Conservation (phyloP, 306 rosid species). For the Sechiopsis laciniata region DNA sequence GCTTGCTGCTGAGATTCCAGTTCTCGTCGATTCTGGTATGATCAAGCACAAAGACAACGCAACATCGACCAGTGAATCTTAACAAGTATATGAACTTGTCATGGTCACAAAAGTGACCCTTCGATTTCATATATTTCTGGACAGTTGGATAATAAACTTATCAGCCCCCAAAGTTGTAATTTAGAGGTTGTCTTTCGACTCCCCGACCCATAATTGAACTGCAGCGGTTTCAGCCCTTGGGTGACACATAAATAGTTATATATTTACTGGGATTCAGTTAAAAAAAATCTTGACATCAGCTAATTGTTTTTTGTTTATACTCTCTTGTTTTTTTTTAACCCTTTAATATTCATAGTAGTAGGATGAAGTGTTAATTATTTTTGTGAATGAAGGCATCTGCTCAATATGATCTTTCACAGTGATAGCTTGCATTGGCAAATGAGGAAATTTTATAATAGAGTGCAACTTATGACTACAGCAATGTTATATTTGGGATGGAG, state of each 20-base stretch:
- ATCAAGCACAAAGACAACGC: slow-evolving; percentile 94
- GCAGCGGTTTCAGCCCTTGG: background rate
- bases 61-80: slow-evolving; percentile 65
- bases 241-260: background rate
- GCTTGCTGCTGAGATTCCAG: slow-evolving; percentile 96
- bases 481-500: too few relatives aligned
- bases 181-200: slow-evolving; percentile 13
- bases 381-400: background rate
- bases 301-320: background rate
- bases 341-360: background rate
- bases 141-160: slow-evolving; percentile 3
- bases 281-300: background rate
- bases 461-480: too few relatives aligned
- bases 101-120: slow-evolving; percentile 7
- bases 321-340: background rate
- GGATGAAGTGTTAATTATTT: background rate
- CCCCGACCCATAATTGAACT: background rate
- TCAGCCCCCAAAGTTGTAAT: slow-evolving; percentile 8
- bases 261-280: background rate
- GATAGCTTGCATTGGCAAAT: too few relatives aligned
- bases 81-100: slow-evolving; percentile 26
- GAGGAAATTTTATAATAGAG: background rate
- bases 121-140: background rate
- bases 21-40: slow-evolving; percentile 98
- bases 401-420: background rate